Evolutionary conservation across 2,329 filamentous ascomycete genomes (phyloP).

Genomic region (Aspergillus vadensis): DNA sequence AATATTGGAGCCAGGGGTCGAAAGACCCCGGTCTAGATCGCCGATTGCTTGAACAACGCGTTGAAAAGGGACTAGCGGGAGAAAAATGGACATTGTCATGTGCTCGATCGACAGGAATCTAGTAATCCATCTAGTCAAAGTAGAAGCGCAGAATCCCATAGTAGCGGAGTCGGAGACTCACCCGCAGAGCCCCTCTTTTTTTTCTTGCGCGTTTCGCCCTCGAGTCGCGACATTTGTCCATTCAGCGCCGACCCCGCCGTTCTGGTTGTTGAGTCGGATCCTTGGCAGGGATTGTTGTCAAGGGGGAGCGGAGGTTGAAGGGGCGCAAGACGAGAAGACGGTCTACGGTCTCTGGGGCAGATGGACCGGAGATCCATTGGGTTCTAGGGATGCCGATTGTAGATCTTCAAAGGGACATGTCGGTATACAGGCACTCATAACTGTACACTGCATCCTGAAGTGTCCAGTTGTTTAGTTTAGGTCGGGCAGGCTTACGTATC

Average conservation of each 20-base stretch:
- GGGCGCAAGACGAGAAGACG: background rate
- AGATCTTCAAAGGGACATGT: background rate
- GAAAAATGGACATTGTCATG: conserved; percentile 25
- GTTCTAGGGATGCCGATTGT: conserved; percentile 3
- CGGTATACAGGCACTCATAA: background rate
- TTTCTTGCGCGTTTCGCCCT: background rate
- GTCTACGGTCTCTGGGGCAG: background rate
- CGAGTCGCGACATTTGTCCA: background rate
- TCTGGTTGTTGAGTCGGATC: conserved; percentile 1
- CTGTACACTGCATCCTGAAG: background rate
- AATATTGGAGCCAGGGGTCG: conserved; percentile 14
- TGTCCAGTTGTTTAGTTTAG: background rate
- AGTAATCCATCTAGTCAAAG: background rate
- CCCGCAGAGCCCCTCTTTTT: conserved; percentile 18
- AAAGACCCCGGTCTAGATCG: conserved; percentile 18
- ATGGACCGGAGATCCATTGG: conserved; percentile 3
- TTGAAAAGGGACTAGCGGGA: conserved; percentile 16
- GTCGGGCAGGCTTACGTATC: conserved; percentile 7
- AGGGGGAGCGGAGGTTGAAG: background rate
- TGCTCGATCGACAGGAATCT: conserved; percentile 21
- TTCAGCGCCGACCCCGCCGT: background rate
- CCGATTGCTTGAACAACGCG: background rate
- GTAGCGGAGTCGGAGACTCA: conserved; percentile 12
- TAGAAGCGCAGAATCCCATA: conserved; percentile 1
- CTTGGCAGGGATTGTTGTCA: conserved; percentile 12